Evolutionary conservation across 1,139 yeast species (phyloP).

Genomic region (Candida neerlandica): DNA sequence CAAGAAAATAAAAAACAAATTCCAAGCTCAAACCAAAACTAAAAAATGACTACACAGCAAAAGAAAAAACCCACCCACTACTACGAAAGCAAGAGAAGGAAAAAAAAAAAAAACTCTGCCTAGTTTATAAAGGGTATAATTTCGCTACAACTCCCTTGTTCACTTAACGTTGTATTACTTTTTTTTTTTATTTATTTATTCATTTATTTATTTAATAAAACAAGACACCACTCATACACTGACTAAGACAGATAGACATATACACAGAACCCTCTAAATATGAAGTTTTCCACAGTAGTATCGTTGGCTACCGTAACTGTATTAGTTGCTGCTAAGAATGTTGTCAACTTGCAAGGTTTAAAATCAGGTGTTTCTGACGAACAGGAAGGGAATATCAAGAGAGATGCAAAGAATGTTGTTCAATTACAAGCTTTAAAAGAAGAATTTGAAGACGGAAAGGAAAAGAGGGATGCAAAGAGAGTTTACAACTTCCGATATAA

Average conservation of each 20-base stretch:
- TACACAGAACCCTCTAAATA: too few species aligned
- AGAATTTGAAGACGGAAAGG: background rate
- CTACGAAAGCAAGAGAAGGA: background rate
- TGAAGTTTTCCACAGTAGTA: slow-evolving; percentile 12
- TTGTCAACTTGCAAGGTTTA: slow-evolving; percentile 19
- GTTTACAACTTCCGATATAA: slow-evolving; percentile 20
- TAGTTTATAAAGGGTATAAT: too few species aligned
- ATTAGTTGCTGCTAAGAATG: slow-evolving; percentile 19
- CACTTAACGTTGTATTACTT: background rate
- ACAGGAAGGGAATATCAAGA: slow-evolving; percentile 15
- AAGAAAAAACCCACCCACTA: too few species aligned
- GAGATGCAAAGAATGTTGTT: slow-evolving; percentile 24
- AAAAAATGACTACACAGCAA: background rate
- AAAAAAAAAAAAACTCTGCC: background rate
- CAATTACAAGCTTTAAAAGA: slow-evolving; percentile 10
- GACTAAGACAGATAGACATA: too few species aligned
- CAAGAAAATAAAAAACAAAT: background rate
- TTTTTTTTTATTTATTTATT: background rate
- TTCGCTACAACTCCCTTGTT: background rate
- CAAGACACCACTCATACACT: background rate
- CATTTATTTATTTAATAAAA: background rate
- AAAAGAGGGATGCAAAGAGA: slow-evolving; percentile 4
- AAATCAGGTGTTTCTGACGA: slow-evolving; percentile 5
- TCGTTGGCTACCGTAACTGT: slow-evolving; percentile 8
- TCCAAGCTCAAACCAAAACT: background rate